Conservation (phyloP, 106 monocot genomes). For the Dioscorea dumetorum region DNA sequence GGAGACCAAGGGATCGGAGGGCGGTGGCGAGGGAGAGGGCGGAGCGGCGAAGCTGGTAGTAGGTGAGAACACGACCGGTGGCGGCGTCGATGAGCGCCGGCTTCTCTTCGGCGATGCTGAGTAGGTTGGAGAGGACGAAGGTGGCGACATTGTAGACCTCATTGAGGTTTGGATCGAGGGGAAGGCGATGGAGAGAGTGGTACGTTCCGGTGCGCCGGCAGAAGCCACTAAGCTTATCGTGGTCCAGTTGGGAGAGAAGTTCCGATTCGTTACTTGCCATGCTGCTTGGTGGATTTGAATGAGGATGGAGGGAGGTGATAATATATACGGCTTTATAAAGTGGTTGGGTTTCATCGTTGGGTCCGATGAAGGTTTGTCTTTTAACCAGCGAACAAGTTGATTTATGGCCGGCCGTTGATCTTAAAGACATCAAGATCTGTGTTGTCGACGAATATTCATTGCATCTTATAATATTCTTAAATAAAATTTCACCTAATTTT, state of each 20-base stretch:
- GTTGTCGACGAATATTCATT: too few relatives aligned
- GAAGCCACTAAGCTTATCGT: conserved; percentile 4
- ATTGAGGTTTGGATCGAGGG: background rate
- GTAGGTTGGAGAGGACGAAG: background rate
- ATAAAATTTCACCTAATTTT: too few relatives aligned
- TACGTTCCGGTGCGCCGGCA: background rate
- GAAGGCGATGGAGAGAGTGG: background rate
- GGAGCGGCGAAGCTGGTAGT: background rate
- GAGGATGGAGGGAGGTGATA: too few relatives aligned
- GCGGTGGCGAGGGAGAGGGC: conserved; percentile 2
- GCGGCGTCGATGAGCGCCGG: conserved; percentile 4
- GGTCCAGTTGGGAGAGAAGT: background rate
- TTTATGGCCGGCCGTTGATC: too few relatives aligned
- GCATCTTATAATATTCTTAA: too few relatives aligned
- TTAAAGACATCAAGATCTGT: too few relatives aligned
- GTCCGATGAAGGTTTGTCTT: too few relatives aligned
- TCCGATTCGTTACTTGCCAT: background rate
- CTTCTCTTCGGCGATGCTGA: background rate
- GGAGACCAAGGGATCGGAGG: background rate
- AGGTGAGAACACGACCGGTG: background rate
- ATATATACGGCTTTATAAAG: too few relatives aligned
- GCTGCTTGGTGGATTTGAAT: too few relatives aligned
- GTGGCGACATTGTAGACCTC: background rate
- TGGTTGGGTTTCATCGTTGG: too few relatives aligned
- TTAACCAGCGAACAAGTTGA: too few relatives aligned